Base-by-base conservation (phyloP, 352 stramenopile species). In the Phytopythium helicoides region DNA sequence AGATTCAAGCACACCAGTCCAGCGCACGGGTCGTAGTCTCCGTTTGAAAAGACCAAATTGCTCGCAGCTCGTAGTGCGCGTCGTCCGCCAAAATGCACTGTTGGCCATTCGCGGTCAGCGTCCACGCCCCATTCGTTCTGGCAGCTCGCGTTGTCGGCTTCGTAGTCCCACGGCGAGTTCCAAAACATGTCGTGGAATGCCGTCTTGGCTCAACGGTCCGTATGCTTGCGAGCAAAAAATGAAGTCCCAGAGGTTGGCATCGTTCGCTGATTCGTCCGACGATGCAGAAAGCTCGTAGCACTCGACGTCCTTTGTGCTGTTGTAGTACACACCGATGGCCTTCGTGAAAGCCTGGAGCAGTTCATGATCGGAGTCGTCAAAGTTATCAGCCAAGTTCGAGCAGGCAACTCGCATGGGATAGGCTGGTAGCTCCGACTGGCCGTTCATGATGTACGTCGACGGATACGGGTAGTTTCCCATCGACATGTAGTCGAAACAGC, bases 1-100 rank as follows among this genome's bases (percentile, higher is more conserved):
- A 25, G 58, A 62, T 11, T 69, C 47, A 22, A 79, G 70, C n/a
- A 97, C 77, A 21, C 87, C 89, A 23, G 71, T 87, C 73, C 76
- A 14, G 61, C 71, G 81, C 85, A 96, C 18, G 90, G 90, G 59
- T 97, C 89, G 19, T 89, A 75, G 36, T 93, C 71, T 39, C 86
- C 90, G 59, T 97, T 95, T 34, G 77, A 92, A 54, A 97, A 96
- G n/a, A 97, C 73, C 50, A 97, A 92, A 62, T 97, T 97, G 52
- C 81, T 94, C 26, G 64, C 52, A 12, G 48, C 41, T 7, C 60
- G 35, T 16, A 86, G 25, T 6, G 59, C 60, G 12, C 62, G 58
- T 12, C 58, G 68, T 39, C 63, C 69, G 44, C 74, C 77, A 51
- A 70, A 88, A 41, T 79, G 49, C 16, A 58, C 76, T 19, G 66